These are phyloP conservation scores for Acanthamoeba triangularis DNA, from an alignment of 208 protist species.

Conservation along the genomic window DNA sequence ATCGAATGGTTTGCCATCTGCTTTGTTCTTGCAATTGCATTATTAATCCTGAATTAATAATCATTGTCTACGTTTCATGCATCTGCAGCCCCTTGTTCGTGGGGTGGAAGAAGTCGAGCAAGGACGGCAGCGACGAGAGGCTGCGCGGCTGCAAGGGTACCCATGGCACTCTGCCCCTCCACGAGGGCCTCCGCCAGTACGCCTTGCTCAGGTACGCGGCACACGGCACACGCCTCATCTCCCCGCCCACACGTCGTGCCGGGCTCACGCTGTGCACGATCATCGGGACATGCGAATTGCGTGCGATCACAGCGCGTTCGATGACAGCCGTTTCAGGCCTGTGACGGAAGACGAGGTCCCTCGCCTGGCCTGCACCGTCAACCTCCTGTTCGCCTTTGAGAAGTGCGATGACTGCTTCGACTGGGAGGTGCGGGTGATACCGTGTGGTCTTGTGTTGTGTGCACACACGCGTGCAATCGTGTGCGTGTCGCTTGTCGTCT, in stretches of 20 bases:
- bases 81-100: conserved; percentile 29
- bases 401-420: conserved; percentile 23
- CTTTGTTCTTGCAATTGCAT: not conserved
- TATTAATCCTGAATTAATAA: too few species aligned
- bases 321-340: conserved; percentile 27
- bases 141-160: conserved; percentile 47
- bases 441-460: not conserved
- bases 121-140: conserved; percentile 19
- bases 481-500: not conserved
- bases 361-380: conserved; percentile 37
- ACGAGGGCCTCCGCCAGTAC: conserved; percentile 52
- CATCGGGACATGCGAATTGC: not conserved
- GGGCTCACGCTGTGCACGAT: not conserved
- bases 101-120: conserved; percentile 56
- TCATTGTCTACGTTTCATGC: not conserved
- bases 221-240: too few species aligned
- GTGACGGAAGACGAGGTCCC: conserved; percentile 8
- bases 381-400: conserved; percentile 65
- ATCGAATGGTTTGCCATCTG: not conserved
- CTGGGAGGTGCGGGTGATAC: conserved; percentile 10
- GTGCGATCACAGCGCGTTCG: not conserved
- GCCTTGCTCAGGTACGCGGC: conserved; percentile 30
- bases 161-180: conserved; percentile 42
- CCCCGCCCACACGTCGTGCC: too few species aligned
- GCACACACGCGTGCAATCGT: too few species aligned